A percentile compares a stretch with the other conserved stretches of the same genome.
These are phyloP conservation scores for Aureobasidium musti DNA, from an alignment of 2,329 filamentous ascomycete genomes.

Conservation along the genomic window DNA sequence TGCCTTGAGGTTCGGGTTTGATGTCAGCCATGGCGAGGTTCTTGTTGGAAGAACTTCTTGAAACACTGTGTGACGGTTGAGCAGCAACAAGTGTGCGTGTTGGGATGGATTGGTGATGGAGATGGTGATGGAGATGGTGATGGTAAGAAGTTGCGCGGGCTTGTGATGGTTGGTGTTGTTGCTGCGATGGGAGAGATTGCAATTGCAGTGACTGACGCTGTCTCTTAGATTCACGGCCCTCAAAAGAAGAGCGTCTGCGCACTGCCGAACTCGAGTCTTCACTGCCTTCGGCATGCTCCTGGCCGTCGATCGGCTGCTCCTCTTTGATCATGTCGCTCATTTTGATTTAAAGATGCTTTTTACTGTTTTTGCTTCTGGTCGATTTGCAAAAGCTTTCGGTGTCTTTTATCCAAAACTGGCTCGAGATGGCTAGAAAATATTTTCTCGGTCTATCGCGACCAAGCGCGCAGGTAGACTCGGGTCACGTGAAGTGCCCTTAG, in stretches of 20 bases:
- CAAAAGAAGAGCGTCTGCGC: conserved; percentile 28
- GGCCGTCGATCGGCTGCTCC: conserved; percentile 10
- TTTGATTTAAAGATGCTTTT: background rate
- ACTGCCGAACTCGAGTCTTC: conserved; percentile 16
- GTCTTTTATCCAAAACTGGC: conserved; percentile 1
- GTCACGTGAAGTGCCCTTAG: background rate
- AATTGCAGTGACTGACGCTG: conserved; percentile 31
- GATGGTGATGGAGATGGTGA: conserved; percentile 25
- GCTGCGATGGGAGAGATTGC: conserved; percentile 17
- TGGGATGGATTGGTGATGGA: conserved; percentile 7
- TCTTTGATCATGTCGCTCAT: conserved; percentile 21
- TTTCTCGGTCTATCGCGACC: conserved; percentile 19
- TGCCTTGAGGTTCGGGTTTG: conserved; percentile 50
- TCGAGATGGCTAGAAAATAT: conserved; percentile 24
- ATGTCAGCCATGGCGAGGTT: conserved; percentile 32
- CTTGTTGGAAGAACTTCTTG: conserved; percentile 33
- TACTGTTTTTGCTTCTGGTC: conserved; percentile 1
- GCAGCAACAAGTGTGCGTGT: conserved; percentile 28
- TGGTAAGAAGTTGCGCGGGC: background rate
- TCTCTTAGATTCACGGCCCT: conserved; percentile 31
- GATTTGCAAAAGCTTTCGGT: background rate
- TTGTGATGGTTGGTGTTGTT: conserved; percentile 2
- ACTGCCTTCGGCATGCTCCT: conserved; percentile 24
- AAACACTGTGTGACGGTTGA: conserved; percentile 29
- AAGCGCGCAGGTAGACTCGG: conserved; percentile 1